Percentiles rank a stretch among this genome's conserved stretches.
Evolutionary conservation across 306 rosid genomes (phyloP).

Genomic region (Oemleria cerasiformis): DNA sequence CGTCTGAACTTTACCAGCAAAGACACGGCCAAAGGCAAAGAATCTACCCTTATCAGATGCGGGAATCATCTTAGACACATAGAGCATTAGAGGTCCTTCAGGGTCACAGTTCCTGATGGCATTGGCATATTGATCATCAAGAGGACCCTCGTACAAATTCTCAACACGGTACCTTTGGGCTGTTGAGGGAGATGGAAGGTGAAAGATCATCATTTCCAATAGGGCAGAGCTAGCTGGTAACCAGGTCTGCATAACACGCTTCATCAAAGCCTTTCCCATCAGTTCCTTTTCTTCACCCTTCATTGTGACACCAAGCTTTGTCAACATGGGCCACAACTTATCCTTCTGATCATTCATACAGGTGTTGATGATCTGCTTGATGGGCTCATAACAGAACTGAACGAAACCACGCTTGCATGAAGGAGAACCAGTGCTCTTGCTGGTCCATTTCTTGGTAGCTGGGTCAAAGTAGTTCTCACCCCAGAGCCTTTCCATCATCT

Average conservation of each 20-base stretch:
- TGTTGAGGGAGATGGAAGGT: slow-evolving; percentile 70
- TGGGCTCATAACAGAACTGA: slow-evolving; percentile 92
- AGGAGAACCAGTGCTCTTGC: slow-evolving; percentile 43
- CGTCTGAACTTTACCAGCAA: slow-evolving; percentile 78
- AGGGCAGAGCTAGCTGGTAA: slow-evolving; percentile 84
- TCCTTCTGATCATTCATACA: slow-evolving; percentile 97
- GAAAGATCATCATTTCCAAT: slow-evolving; percentile 93
- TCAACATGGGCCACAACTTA: slow-evolving; percentile 90
- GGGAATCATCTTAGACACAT: slow-evolving; percentile 96
- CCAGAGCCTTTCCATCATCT: slow-evolving; percentile 67
- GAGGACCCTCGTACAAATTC: slow-evolving; percentile 92
- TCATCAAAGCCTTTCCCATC: slow-evolving; percentile 82
- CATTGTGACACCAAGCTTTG: slow-evolving; percentile 69
- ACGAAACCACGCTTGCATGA: slow-evolving; percentile 64
- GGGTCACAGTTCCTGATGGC: slow-evolving; percentile 89
- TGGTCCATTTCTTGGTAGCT: slow-evolving; percentile 62
- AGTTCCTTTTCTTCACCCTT: slow-evolving; percentile 80
- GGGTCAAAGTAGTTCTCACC: slow-evolving; percentile 58
- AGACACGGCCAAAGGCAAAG: slow-evolving; percentile 92
- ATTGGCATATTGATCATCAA: slow-evolving; percentile 73
- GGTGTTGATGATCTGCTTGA: slow-evolving; percentile 72
- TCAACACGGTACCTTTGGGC: slow-evolving; percentile 96
- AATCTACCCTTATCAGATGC: slow-evolving; percentile 96
- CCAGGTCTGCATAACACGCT: slow-evolving; percentile 98
- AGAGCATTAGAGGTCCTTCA: slow-evolving; percentile 92